Evolutionary conservation across 495 filamentous ascomycete genomes (phyloP).

Genomic region (Tetracladium setigerum): DNA sequence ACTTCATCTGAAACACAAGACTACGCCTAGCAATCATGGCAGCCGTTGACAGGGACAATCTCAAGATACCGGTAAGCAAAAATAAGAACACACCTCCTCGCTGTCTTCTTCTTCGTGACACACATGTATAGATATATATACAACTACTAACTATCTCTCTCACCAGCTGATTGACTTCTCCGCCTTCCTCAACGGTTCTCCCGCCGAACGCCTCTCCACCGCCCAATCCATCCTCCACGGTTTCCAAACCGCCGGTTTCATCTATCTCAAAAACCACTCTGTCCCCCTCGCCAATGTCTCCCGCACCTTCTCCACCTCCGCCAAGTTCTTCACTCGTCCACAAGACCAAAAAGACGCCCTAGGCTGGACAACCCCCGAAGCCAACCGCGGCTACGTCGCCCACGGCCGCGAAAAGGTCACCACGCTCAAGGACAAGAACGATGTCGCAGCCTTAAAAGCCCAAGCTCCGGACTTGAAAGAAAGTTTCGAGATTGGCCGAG

Average conservation of each 20-base stretch:
- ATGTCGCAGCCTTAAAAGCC: constrained; percentile 50
- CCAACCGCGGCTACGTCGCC: constrained; percentile 73
- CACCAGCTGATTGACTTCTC: constrained; percentile 79
- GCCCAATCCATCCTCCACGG: constrained; percentile 67
- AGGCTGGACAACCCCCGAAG: constrained; percentile 61
- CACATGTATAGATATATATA: too few relatives aligned
- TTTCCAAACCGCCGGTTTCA: constrained; percentile 81
- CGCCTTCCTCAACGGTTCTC: constrained; percentile 59
- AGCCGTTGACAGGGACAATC: constrained; percentile 57
- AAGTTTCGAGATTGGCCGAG: constrained; percentile 74
- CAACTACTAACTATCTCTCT: constrained; percentile 5
- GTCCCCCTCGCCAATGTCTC: constrained; percentile 54
- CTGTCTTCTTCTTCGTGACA: too few relatives aligned
- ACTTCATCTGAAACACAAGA: background rate
- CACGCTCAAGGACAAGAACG: constrained; percentile 44
- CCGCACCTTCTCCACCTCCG: constrained; percentile 62
- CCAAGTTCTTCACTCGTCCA: constrained; percentile 69
- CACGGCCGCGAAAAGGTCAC: constrained; percentile 74
- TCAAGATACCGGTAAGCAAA: constrained; percentile 64
- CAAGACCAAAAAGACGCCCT: constrained; percentile 60
- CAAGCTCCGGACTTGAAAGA: constrained; percentile 74
- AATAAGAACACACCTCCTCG: too few relatives aligned
- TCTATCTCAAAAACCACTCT: constrained; percentile 77
- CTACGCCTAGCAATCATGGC: too few relatives aligned
- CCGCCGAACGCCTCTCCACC: constrained; percentile 53